These are phyloP conservation scores for Smallanthus sonchifolius DNA, from an alignment of 129 eudicot genomes.

Conservation along the genomic window DNA sequence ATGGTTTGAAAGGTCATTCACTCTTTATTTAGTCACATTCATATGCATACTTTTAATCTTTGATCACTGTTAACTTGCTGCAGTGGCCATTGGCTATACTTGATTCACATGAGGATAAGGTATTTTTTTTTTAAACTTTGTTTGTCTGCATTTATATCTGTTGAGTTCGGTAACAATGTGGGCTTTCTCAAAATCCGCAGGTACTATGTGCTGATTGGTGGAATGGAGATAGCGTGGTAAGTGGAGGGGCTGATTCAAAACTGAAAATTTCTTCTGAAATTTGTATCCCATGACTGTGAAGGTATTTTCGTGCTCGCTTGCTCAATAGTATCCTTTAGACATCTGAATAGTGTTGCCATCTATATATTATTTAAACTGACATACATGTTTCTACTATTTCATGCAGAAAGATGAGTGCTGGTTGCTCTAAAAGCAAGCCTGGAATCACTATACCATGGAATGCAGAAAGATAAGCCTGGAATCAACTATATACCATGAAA, in stretches of 20 bases:
- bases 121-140: slow-evolving; percentile 16
- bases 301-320: slow-evolving; percentile 20
- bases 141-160: not conserved
- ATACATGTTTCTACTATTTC: not conserved
- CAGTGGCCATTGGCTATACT: slow-evolving; percentile 92
- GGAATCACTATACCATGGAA: not conserved
- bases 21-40: not conserved
- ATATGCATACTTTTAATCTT: not conserved
- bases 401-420: slow-evolving; percentile 1
- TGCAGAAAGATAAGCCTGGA: no score
- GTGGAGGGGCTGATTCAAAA: slow-evolving; percentile 91
- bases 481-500: no score
- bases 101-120: slow-evolving; percentile 89
- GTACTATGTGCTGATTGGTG: slow-evolving; percentile 96
- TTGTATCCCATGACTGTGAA: slow-evolving; percentile 42
- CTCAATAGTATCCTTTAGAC: not conserved
- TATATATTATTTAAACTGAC: not conserved
- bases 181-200: slow-evolving; percentile 29
- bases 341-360: not conserved
- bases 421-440: not conserved
- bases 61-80: slow-evolving; percentile 21
- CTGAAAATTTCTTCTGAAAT: slow-evolving; percentile 72
- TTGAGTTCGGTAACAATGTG: not conserved
- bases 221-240: slow-evolving; percentile 72
- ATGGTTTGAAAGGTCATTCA: not conserved